A percentile compares a stretch with the other conserved stretches of the same genome.
These are phyloP conservation scores for Termitomyces bulborhizus DNA, from an alignment of 768 basidiomycete genomes.

Conservation along the genomic window DNA sequence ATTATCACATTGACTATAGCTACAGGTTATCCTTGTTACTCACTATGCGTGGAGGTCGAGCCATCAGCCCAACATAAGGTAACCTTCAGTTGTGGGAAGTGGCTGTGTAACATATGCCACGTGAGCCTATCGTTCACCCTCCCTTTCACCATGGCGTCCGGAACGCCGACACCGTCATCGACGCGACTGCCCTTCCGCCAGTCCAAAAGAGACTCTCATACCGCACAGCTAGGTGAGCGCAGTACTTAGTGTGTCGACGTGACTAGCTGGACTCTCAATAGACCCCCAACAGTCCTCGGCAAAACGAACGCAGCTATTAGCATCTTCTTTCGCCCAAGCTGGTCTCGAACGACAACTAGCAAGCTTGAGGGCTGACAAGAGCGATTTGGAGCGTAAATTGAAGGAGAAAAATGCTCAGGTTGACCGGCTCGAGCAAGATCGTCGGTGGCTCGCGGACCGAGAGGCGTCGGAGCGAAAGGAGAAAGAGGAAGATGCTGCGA, in stretches of 20 bases:
- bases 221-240: constrained; percentile 4
- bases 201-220: constrained; percentile 2
- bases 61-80: constrained; percentile 40
- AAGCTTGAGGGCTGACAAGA: constrained; percentile 51
- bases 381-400: constrained; percentile 63
- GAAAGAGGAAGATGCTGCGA: constrained; percentile 50
- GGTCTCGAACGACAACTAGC: constrained; percentile 64
- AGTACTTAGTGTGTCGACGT: background rate
- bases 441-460: constrained; percentile 61
- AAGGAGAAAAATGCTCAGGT: constrained; percentile 58
- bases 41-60: constrained; percentile 64
- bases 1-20: constrained; percentile 2
- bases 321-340: constrained; percentile 54
- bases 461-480: constrained; percentile 66
- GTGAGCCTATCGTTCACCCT: too few species aligned
- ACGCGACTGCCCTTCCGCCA: background rate
- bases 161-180: constrained; percentile 1
- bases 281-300: constrained; percentile 62
- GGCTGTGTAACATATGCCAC: too few species aligned
- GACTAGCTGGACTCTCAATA: constrained; percentile 18
- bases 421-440: constrained; percentile 63
- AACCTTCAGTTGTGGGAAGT: too few species aligned
- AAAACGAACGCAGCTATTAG: constrained; percentile 58
- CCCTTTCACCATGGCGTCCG: constrained; percentile 1
- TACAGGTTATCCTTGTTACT: constrained; percentile 47